Evolutionary conservation across 805 yeast species (phyloP), one percentile per base, ranked within the genome.

Genomic region (Dipodascus albidus): DNA sequence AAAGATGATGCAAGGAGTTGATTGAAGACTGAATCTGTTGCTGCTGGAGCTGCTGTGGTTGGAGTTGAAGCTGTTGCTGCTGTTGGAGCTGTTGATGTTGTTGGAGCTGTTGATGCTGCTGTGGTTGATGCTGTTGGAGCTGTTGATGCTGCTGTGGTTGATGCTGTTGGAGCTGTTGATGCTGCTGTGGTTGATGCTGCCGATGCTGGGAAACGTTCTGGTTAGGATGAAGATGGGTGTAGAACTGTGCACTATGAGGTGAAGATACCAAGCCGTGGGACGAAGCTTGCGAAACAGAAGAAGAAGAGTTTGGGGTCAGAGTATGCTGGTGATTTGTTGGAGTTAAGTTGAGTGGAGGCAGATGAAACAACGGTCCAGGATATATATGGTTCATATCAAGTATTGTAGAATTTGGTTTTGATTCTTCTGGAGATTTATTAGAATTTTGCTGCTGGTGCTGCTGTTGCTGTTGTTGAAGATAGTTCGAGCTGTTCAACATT

Each of bases 71-170:
- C 11, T 27, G 33, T 6, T 27, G 33, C 33, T 27, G 33, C 33
- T 27, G 33, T 11, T 27, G 33, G 9, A 6, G 33, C 33, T 27
- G 33, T 11, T 27, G 33, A 6, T 27, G 33, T 11, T 27, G 33
- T 11, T 27, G 33, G 6, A 6, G 33, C 9, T 11, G 44, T 38
- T n/a, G 17, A 11, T 58, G 79, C 88, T 61, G 95, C 97, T 63
- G 69, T 79, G 60, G 70, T 75, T 49, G 97, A 97, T 62, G 71
- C 78, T 53, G 96, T 89, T 58, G 96, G 88, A 71, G 84, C 87
- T 61, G 85, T 87, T 59, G 77, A 75, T 54, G 74, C 78, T 56
- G 73, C 79, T 60, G 83, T 78, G 63, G 70, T 71, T 53, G 70
- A 69, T 51, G 64, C 70, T 72, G 72, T 63, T 77, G 74, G 59